phyloP scores from a whole-genome alignment of 1,139 yeast genomes.

The Saccharomyces hybrid region DNA sequence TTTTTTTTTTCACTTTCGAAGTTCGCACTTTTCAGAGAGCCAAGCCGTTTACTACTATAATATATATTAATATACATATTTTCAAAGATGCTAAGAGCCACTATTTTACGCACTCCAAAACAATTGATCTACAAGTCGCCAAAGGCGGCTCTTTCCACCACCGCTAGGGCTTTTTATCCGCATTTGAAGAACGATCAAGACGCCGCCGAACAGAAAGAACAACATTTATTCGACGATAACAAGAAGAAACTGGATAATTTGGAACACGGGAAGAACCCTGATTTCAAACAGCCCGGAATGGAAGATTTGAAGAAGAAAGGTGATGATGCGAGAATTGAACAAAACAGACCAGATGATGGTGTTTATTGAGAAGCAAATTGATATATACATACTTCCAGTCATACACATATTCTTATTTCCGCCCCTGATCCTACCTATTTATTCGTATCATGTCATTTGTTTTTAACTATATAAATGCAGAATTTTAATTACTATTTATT shows the following conservation, averaged over 20 bases:
- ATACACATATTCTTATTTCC: neutral
- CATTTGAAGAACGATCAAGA: slow-evolving; percentile 16
- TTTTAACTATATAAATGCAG: neutral
- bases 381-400: neutral
- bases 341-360: slow-evolving; percentile 32
- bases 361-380: slow-evolving; percentile 18
- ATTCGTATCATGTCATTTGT: neutral
- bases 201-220: slow-evolving; percentile 20
- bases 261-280: slow-evolving; percentile 20
- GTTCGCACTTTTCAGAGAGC: neutral
- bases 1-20: slow-evolving; percentile 5
- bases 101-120: neutral
- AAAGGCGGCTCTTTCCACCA: neutral
- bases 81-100: neutral
- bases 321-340: slow-evolving; percentile 29
- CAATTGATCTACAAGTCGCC: neutral
- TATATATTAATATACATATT: neutral
- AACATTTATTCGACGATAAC: slow-evolving; percentile 24
- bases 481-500: neutral
- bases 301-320: slow-evolving; percentile 25
- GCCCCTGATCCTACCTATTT: neutral
- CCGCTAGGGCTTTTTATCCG: neutral
- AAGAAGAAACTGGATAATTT: slow-evolving; percentile 22
- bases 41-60: slow-evolving; percentile 2
- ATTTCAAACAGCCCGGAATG: slow-evolving; percentile 14